Evolutionary conservation across 1,284 basidiomycete species (phyloP), one percentile per base, ranked within the genome.

Genomic region (Naganishia sp.): DNA sequence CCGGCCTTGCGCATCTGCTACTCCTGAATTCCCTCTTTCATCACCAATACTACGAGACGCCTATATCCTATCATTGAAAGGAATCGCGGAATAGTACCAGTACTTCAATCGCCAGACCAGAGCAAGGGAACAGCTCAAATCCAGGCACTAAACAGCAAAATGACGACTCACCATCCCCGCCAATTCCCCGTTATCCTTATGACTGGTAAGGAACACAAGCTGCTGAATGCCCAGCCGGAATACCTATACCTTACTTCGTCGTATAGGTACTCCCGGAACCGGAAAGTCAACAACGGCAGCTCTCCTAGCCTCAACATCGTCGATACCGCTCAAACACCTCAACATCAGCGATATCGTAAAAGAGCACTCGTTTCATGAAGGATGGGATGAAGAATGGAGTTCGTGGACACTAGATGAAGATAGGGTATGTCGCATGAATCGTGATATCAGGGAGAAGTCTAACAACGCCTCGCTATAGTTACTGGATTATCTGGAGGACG

Each of bases 381-480:
- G 89, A 0, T 98, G 86, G 76, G 90, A 98, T 75, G 86, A 93
- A 42, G 92, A 96, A 77, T 98, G 95, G 95, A 88, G 95, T 76
- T 88, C 87, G 65, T 96, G 92, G 79, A 90, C 88, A 3, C 90
- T 97, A 3, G 93, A 99, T 76, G 96, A 99, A 78, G 96, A 99
- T 81, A 89, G 90, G 83, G 91, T 90, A 62, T 50, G 81, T 69
- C 71, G 6, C 17, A 21, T 41, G 3, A 17, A n/a, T 3, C 9
- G 10, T 2, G 17, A 17, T 2, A 45, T 35, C 17, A n/a, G 17
- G 23, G 3, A 43, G 25, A 15, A 31, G 42, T 31, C 6, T 31
- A 21, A 51, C 41, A 25, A 23, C 43, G 25, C 3, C 25, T 13
- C 41, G n/a, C 18, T 43, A 4, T 17, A 94, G 89, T 81, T 96